Percentiles rank a stretch among this genome's conserved stretches.
Evolutionary conservation across 352 stramenopile genomes (phyloP).

Genomic region (Discostella stelligera): DNA sequence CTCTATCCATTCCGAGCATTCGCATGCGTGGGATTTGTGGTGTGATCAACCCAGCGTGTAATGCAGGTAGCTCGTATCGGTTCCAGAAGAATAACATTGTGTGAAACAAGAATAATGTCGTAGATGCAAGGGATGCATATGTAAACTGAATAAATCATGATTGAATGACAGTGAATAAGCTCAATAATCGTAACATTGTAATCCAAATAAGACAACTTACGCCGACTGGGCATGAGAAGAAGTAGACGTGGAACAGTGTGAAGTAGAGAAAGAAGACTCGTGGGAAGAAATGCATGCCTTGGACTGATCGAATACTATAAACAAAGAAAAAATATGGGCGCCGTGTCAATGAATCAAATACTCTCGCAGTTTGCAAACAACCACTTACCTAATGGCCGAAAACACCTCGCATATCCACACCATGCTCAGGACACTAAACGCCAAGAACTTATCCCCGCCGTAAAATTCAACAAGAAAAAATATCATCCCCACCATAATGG

Average conservation of each 20-base stretch:
- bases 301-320: constrained; percentile 79
- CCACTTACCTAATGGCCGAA: constrained; percentile 29
- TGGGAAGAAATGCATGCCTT: constrained; percentile 85
- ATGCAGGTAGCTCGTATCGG: constrained; percentile 80
- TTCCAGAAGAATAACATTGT: constrained; percentile 86
- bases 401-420: constrained; percentile 55
- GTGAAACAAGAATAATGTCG: constrained; percentile 80
- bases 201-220: constrained; percentile 14
- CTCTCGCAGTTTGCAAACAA: neutral
- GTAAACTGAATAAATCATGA: constrained; percentile 72
- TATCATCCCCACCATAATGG: constrained; percentile 92
- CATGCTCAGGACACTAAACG: constrained; percentile 58
- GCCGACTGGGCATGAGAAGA: constrained; percentile 91
- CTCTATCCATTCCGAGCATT: constrained; percentile 8
- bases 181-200: neutral
- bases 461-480: constrained; percentile 96
- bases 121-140: constrained; percentile 86
- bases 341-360: neutral
- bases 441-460: constrained; percentile 48
- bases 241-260: constrained; percentile 92
- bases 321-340: neutral
- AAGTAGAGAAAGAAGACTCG: constrained; percentile 92
- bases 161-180: neutral
- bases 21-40: constrained; percentile 63
- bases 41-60: constrained; percentile 64